Evolutionary conservation across 768 basidiomycete genomes (phyloP), one percentile per base, ranked within the genome.

Genomic region (Pulveroboletus frians): DNA sequence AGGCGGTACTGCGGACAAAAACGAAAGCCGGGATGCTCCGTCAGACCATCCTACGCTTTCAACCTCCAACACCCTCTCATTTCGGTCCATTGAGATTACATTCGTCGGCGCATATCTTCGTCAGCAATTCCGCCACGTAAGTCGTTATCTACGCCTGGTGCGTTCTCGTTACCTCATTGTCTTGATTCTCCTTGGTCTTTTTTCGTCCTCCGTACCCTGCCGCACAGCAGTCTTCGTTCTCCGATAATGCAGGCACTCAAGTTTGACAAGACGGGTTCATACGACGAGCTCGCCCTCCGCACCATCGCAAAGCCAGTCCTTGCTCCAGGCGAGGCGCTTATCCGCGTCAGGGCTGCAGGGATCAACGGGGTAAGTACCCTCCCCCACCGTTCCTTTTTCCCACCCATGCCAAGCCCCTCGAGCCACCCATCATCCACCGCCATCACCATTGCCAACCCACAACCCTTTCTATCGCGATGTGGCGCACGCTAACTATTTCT

Each of bases 281-380:
- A 67, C 26, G 58, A 69, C 38, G 50, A 58, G 2, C 57, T 69
- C 9, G 36, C 46, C 5, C 42, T 69, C 37, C 43, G 27, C n/a
- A 54, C 54, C 5, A n/a, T 69, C 23, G 43, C 51, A 1, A 70
- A 57, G 47, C 67, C 67, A 13, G 15, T 17, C 39, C 45, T 70
- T 35, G 27, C 43, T n/a, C 53, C 67, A 2, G 69, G 67, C 4
- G 69, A 69, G 32, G 69, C 69, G 11, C 58, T 69, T 8, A 53
- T 69, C 44, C 59, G 56, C 9, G 61, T 70, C 4, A 68, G 47
- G 43, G 67, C 67, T 27, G 67, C 67, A 14, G 69, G 67, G 7
- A 54, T 69, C 46, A 69, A 70, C 14, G 58, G 62, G 29, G 67
- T 70, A 34, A 53, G 69, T n/a, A 4, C 18, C 4, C 30, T 30